These are phyloP conservation scores for Rhododendron henanense DNA, from an alignment of 148 eudicot genomes.

Conservation along the genomic window DNA sequence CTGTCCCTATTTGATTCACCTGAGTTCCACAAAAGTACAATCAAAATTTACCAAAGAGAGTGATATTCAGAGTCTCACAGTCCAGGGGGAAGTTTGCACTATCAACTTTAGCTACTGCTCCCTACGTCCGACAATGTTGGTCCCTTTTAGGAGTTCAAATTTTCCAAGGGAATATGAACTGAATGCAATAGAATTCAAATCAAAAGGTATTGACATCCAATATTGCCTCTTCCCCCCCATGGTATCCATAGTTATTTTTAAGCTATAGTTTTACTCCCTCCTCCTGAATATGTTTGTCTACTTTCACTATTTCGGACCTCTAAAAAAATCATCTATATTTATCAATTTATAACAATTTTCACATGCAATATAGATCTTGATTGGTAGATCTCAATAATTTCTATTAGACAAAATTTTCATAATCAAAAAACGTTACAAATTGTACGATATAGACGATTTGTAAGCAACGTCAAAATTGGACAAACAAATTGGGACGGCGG, in stretches of 20 bases:
- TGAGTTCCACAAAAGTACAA: conserved; percentile 24
- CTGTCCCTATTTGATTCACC: conserved; percentile 84
- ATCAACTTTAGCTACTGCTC: not conserved
- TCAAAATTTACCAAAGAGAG: not conserved
- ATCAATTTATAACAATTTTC: too few species aligned
- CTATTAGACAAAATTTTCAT: too few species aligned
- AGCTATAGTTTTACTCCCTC: not conserved
- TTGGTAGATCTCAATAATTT: too few species aligned
- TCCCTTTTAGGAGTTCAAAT: too few species aligned
- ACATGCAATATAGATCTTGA: not conserved
- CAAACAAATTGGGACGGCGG: not conserved
- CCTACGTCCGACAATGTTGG: not conserved
- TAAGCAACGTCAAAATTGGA: not conserved
- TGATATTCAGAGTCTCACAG: too few species aligned
- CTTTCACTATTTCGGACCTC: not conserved
- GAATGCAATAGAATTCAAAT: not conserved
- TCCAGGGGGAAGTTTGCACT: not conserved
- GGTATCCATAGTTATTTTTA: not conserved
- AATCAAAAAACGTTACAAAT: not conserved
- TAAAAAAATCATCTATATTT: too few species aligned
- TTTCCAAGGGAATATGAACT: not conserved
- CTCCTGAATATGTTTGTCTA: not conserved
- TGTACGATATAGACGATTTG: not conserved
- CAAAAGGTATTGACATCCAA: not conserved
- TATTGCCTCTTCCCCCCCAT: not conserved